phyloP scores from a whole-genome alignment of 768 basidiomycete genomes.

The Omphalotus guepiniiformis region DNA sequence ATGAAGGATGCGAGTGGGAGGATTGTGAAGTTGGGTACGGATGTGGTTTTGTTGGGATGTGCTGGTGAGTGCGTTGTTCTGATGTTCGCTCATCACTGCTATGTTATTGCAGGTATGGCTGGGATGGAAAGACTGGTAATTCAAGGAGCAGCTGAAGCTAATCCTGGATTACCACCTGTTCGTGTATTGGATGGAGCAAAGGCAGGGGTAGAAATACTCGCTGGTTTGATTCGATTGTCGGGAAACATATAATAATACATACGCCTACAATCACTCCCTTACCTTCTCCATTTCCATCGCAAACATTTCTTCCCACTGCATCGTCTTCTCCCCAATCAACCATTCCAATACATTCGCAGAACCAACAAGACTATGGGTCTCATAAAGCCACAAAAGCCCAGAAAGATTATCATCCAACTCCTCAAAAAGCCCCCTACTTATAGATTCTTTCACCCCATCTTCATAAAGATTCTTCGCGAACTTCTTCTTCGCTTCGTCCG shows the following conservation, averaged over 20 bases:
- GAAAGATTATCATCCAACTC: no score
- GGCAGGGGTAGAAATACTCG: slow-evolving; percentile 31
- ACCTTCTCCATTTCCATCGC: no score
- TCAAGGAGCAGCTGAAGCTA: slow-evolving; percentile 19
- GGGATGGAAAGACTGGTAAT: slow-evolving; percentile 26
- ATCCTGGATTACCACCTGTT: slow-evolving; percentile 23
- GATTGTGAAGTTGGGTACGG: slow-evolving; percentile 28
- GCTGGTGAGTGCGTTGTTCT: slow-evolving; percentile 22
- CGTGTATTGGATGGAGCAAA: slow-evolving; percentile 34
- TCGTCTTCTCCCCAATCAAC: no score
- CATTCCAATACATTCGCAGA: no score
- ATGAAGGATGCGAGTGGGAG: slow-evolving; percentile 26
- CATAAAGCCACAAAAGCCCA: no score
- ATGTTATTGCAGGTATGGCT: slow-evolving; percentile 26
- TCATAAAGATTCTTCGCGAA: no score
- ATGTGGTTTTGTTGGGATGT: slow-evolving; percentile 35
- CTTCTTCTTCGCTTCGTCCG: no score
- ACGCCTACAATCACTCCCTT: no score
- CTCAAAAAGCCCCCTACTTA: no score
- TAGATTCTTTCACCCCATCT: no score
- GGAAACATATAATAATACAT: slow-evolving; percentile 4
- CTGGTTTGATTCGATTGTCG: slow-evolving; percentile 26
- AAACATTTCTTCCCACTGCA: no score
- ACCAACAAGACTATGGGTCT: no score
- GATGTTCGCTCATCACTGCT: background rate